phyloP scores from a whole-genome alignment of 2,329 filamentous ascomycete species.

The Fusarium penzigii region DNA sequence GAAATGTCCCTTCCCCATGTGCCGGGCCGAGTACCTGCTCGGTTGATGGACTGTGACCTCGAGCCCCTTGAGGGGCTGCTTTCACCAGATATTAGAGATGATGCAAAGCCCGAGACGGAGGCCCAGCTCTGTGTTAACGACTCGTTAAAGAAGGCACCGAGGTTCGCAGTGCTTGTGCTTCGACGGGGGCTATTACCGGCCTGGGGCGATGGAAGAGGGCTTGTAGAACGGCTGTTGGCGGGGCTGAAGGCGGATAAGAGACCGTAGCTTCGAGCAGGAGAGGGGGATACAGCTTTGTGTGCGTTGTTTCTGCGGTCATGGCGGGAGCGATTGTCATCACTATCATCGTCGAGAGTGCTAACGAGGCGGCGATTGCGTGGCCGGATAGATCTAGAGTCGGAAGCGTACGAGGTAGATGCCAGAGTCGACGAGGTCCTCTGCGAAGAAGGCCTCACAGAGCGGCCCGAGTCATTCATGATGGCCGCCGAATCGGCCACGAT shows the following conservation, averaged over 20 bases:
- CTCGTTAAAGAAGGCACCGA: constrained; percentile 47
- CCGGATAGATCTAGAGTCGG: constrained; percentile 43
- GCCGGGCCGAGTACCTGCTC: constrained; percentile 22
- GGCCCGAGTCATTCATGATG: constrained; percentile 39
- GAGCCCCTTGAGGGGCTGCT: constrained; percentile 16
- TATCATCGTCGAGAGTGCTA: constrained; percentile 31
- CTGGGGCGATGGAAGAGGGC: constrained; percentile 50
- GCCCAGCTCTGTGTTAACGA: constrained; percentile 57
- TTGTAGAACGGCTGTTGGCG: constrained; percentile 45
- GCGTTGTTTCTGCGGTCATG: constrained; percentile 23
- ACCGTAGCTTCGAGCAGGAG: constrained; percentile 37
- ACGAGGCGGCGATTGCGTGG: constrained; percentile 53
- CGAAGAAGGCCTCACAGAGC: constrained; percentile 33
- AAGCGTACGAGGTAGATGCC: constrained; percentile 42
- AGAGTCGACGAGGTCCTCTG: constrained; percentile 49
- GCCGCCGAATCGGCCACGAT: constrained; percentile 36
- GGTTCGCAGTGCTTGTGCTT: constrained; percentile 38
- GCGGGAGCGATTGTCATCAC: constrained; percentile 19
- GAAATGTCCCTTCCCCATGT: constrained; percentile 21
- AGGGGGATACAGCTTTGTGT: constrained; percentile 21
- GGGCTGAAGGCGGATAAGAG: constrained; percentile 38
- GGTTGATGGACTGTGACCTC: constrained; percentile 25
- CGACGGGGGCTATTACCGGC: constrained; percentile 30
- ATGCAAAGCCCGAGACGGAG: constrained; percentile 56
- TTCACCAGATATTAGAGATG: constrained; percentile 41